A percentile compares a stretch with the other conserved stretches of the same genome.
Evolutionary conservation across 768 basidiomycete species (phyloP).

Genomic region (Boletus vermiculosoides): DNA sequence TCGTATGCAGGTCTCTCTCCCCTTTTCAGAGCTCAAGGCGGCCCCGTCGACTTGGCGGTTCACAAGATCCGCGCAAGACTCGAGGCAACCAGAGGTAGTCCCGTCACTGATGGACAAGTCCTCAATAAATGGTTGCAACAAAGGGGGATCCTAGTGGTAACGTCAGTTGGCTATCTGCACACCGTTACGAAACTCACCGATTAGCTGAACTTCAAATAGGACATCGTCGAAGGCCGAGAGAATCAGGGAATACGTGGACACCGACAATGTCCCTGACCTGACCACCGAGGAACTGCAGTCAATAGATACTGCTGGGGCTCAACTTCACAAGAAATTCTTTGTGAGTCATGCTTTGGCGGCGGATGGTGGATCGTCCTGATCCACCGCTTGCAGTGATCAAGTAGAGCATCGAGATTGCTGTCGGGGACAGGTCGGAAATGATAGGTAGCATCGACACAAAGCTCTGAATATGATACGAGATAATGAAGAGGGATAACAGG

Average conservation of each 20-base stretch:
- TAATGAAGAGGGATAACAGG: background rate
- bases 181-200: background rate
- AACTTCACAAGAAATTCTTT: slow-evolving; percentile 3
- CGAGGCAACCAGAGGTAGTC: background rate
- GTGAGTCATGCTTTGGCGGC: background rate
- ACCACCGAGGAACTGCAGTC: slow-evolving; percentile 2
- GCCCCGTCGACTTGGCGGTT: background rate
- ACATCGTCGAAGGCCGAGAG: background rate
- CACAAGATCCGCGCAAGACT: background rate
- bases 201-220: background rate
- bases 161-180: background rate
- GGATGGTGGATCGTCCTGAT: background rate
- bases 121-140: slow-evolving; percentile 1
- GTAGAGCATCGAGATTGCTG: background rate
- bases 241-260: background rate
- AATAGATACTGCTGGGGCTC: background rate
- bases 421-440: background rate
- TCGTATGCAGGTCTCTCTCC: slow-evolving; percentile 2
- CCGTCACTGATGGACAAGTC: slow-evolving; percentile 2
- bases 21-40: background rate
- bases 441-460: background rate
- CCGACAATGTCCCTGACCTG: slow-evolving; percentile 1
- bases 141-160: slow-evolving; percentile 2
- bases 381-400: background rate
- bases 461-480: background rate